A percentile compares a stretch with the other conserved stretches of the same genome.
These are phyloP conservation scores for Dunaliella salina DNA, from an alignment of 163 green algal genomes.

Conservation along the genomic window DNA sequence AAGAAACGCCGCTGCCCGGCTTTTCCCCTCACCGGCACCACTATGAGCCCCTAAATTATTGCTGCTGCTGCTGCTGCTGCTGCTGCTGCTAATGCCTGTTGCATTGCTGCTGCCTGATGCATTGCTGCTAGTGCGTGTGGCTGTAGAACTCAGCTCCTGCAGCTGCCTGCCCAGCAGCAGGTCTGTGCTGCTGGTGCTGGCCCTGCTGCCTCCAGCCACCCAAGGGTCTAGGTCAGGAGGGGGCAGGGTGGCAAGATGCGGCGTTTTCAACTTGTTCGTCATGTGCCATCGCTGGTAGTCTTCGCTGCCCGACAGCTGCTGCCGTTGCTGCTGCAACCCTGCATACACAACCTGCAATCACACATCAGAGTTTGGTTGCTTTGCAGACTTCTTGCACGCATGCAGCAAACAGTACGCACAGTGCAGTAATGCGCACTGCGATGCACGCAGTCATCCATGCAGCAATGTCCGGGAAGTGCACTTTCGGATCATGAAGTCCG, in stretches of 20 bases:
- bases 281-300: neutral
- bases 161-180: constrained; percentile 1
- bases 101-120: neutral
- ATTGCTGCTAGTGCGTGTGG: neutral
- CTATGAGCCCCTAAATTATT: neutral
- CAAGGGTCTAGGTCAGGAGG: neutral
- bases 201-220: neutral
- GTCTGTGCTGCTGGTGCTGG: neutral
- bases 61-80: neutral
- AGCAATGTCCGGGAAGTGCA: too few relatives aligned
- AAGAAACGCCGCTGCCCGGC: constrained; percentile 6
- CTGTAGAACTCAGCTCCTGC: constrained; percentile 1
- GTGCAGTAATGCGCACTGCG: too few relatives aligned
- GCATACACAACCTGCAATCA: neutral
- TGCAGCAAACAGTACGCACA: too few relatives aligned
- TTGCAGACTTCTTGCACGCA: too few relatives aligned
- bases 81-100: neutral
- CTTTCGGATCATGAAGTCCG: too few relatives aligned
- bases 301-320: constrained; percentile 5
- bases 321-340: neutral
- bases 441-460: too few relatives aligned
- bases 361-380: too few relatives aligned
- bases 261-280: constrained; percentile 1
- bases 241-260: neutral
- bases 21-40: neutral